Evolutionary conservation across 2,329 filamentous ascomycete species (phyloP), one percentile per base, ranked within the genome.

Genomic region (Penicillium frequentans): DNA sequence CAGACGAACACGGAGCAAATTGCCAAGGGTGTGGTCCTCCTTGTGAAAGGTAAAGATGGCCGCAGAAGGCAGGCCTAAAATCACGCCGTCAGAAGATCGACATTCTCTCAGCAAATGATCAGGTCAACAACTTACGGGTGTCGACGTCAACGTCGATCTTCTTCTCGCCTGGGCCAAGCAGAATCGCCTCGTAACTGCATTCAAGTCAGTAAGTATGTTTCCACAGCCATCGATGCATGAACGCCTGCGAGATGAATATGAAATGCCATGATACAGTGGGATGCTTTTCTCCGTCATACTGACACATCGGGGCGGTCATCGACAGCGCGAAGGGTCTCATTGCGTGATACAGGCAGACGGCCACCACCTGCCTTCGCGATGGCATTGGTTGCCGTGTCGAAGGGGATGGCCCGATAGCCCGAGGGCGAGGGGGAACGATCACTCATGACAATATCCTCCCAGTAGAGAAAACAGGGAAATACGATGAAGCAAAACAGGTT

Each of bases 11-110:
- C 89, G 85, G 55, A 99, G 84, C 55, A 99, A 83, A 75, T 99
- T 97, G 67, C 89, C 95, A 26, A 99, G 85, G 1, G 93, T 97
- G 78, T 97, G 93, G 68, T 99, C 95, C 75, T 99, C 95, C 76
- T 97, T 98, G 77, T 91, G 91, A 77, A 99, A 87, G 57, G 91
- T 87, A 79, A 99, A 99, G 76, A 97, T 90, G 10, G 91, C 90
- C n/a, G 90, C 92, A 73, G 96, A 96, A 23, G 93, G 91, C 73
- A 96, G 92, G 70, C 91, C 92, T 95, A 57, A 42, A 35, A n/a
- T 9, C 16, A 26, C 7, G 42, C 1, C 11, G 54, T 66, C 26
- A 65, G 56, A 35, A 35, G 37, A 29, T 23, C 13, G 21, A n/a
- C 19, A 29, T 24, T 11, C 8, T 19, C n/a, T 39, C 35, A 16